These are phyloP conservation scores for Prunus davidiana DNA, from an alignment of 306 rosid genomes.

Conservation along the genomic window DNA sequence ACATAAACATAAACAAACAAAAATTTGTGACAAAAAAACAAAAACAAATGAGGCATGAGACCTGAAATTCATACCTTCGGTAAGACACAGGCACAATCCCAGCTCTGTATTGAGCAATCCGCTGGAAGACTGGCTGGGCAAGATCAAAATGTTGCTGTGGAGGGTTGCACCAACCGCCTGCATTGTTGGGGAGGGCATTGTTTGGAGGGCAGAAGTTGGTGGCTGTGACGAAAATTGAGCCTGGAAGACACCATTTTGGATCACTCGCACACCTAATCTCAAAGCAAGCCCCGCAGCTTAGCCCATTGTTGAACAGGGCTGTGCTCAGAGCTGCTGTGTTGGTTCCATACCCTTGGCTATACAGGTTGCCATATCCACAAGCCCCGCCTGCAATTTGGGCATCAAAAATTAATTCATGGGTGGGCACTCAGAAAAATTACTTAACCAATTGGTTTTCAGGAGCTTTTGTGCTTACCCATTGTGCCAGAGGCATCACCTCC, in stretches of 20 bases:
- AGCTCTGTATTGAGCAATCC: conserved; percentile 60
- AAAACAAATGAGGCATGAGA: too few relatives aligned
- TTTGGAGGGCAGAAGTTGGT: conserved; percentile 86
- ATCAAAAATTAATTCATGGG: not conserved
- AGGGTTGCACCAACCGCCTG: conserved; percentile 89
- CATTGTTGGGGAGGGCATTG: conserved; percentile 60
- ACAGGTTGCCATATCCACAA: conserved; percentile 75
- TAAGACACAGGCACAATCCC: conserved; percentile 73
- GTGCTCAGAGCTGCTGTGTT: conserved; percentile 80
- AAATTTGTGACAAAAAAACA: too few relatives aligned
- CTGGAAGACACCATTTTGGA: conserved; percentile 55
- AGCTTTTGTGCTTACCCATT: conserved; percentile 47
- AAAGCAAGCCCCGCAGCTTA: conserved; percentile 76
- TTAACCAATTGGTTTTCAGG: too few relatives aligned
- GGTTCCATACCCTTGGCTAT: conserved; percentile 73
- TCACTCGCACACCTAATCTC: conserved; percentile 63
- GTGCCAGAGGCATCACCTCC: conserved; percentile 91
- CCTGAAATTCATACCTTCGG: conserved; percentile 39
- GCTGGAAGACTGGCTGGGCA: conserved; percentile 65
- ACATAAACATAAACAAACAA: not conserved
- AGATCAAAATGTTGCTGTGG: conserved; percentile 83
- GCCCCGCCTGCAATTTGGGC: conserved; percentile 58
- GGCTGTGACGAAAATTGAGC: conserved; percentile 59
- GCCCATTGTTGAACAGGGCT: conserved; percentile 66
- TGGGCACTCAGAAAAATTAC: too few relatives aligned